A percentile compares a stretch with the other conserved stretches of the same genome.
Conservation (phyloP, 495 filamentous ascomycete species). For the Apodospora peruviana region DNA sequence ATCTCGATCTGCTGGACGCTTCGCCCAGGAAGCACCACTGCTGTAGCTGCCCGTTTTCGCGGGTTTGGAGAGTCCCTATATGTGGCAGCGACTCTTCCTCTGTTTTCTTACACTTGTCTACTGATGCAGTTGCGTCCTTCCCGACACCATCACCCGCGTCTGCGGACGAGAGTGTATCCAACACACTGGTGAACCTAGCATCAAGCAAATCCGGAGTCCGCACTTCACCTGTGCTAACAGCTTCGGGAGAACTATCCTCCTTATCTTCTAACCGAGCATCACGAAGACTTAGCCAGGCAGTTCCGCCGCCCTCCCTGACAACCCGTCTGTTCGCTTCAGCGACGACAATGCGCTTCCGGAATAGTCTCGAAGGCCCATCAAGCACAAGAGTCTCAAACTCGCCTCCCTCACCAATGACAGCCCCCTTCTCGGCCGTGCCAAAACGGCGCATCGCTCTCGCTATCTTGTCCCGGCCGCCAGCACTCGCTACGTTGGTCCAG, state of each 20-base stretch:
- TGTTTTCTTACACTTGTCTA: too few relatives aligned
- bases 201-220: conserved; percentile 45
- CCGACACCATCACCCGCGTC: neutral
- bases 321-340: conserved; percentile 46
- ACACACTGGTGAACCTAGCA: conserved; percentile 33
- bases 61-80: neutral
- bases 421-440: conserved; percentile 55
- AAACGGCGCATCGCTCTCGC: conserved; percentile 63
- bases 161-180: conserved; percentile 5
- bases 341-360: conserved; percentile 65
- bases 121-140: neutral
- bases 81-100: neutral
- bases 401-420: conserved; percentile 84
- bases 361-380: conserved; percentile 67
- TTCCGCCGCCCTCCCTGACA: conserved; percentile 64
- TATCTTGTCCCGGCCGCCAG: conserved; percentile 46
- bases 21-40: conserved; percentile 16
- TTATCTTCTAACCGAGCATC: conserved; percentile 54
- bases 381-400: conserved; percentile 94
- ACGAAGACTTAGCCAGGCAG: conserved; percentile 55
- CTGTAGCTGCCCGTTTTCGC: conserved; percentile 6
- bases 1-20: neutral
- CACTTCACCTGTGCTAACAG: conserved; percentile 16
- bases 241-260: conserved; percentile 1
- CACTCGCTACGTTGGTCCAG: conserved; percentile 71